Evolutionary conservation across 768 basidiomycete species (phyloP).

Genomic region (Suillus hirtellus): DNA sequence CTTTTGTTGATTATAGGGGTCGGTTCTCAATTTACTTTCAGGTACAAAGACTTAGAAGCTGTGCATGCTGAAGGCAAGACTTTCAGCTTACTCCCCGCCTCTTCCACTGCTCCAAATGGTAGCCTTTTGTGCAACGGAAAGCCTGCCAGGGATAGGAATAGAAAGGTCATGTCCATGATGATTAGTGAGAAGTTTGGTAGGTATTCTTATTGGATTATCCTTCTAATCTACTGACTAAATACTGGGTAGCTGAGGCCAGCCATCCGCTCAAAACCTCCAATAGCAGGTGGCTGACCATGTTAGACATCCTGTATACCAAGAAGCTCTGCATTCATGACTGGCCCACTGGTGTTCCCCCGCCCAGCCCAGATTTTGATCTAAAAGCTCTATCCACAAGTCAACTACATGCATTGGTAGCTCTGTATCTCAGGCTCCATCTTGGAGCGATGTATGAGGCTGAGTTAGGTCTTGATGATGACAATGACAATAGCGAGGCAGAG

Average conservation of each 20-base stretch:
- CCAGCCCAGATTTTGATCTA: neutral
- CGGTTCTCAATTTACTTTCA: neutral
- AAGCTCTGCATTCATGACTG: neutral
- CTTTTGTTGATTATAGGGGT: neutral
- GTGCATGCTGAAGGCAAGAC: neutral
- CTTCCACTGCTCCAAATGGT: neutral
- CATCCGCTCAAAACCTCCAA: neutral
- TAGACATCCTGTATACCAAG: neutral
- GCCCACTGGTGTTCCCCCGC: neutral
- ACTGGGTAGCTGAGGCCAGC: neutral
- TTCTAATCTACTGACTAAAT: neutral
- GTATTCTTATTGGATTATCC: neutral
- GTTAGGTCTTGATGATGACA: neutral
- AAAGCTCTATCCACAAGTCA: neutral
- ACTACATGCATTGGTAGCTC: neutral
- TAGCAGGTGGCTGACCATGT: neutral
- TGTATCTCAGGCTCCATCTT: neutral
- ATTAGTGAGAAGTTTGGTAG: neutral
- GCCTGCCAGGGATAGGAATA: constrained; percentile 1
- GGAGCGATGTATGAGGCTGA: neutral
- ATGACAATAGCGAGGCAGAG: neutral
- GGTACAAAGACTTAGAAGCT: neutral
- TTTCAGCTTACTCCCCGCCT: neutral
- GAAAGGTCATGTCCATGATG: neutral
- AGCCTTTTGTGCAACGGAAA: neutral